phyloP scores from a whole-genome alignment of 306 rosid species.

The Glycyrrhiza uralensis region DNA sequence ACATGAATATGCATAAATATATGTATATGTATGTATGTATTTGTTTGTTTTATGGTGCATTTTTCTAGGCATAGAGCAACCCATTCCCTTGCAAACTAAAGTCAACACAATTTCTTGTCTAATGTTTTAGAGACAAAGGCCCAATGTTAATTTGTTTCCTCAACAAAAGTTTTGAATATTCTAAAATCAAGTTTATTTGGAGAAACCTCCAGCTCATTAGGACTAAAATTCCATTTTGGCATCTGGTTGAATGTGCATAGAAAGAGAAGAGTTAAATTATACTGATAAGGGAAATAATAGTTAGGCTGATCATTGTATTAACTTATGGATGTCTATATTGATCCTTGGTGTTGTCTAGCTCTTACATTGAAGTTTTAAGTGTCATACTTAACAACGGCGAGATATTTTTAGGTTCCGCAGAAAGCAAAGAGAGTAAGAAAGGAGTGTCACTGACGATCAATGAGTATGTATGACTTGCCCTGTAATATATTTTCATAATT shows the following conservation, averaged over 20 bases:
- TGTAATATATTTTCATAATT: constrained; percentile 31
- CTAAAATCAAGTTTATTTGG: not conserved
- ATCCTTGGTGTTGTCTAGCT: constrained; percentile 5
- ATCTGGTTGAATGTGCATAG: constrained; percentile 17
- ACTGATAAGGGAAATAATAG: not conserved
- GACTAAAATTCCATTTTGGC: not conserved
- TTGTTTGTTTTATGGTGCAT: not conserved
- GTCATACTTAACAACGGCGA: constrained; percentile 23
- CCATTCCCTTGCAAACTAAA: not conserved
- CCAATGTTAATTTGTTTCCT: constrained; percentile 2
- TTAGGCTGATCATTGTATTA: not conserved
- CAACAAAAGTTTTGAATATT: not conserved
- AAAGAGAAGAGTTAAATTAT: constrained; percentile 1
- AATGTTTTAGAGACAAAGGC: not conserved
- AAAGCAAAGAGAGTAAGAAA: constrained; percentile 38
- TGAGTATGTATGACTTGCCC: constrained; percentile 53
- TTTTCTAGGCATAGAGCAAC: not conserved
- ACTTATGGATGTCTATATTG: constrained; percentile 5
- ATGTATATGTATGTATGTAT: no score
- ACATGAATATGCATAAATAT: not conserved
- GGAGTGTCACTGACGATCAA: constrained; percentile 36
- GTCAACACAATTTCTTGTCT: not conserved
- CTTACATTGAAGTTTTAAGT: constrained; percentile 5
- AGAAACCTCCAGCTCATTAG: not conserved
- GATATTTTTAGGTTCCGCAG: constrained; percentile 49